Base-by-base conservation (phyloP, 1,284 basidiomycete genomes). In the Ganoderma multipileum region DNA sequence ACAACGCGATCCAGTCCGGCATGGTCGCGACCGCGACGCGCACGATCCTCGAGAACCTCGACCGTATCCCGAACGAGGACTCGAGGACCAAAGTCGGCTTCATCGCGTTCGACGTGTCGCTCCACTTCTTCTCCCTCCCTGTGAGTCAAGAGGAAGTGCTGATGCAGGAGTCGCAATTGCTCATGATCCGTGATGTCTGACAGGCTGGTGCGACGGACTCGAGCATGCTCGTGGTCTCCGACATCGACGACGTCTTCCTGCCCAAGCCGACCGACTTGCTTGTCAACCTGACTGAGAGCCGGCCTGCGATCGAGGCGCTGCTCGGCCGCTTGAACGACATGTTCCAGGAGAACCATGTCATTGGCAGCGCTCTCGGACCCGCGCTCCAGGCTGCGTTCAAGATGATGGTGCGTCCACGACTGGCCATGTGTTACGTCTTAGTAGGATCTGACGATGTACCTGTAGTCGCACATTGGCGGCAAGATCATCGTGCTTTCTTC, bases 11-110 rank as follows among this genome's bases (percentile, higher is more conserved):
- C 59, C 94, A 96, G 81, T 94, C 93, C 59, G 96, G 95, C 64
- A 99, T 99, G 97, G 95, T 99, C 44, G 97, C 97, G 20, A 98
- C 97, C 63, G 97, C 97, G 23, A 98, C 96, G 3, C 89, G 96
- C 60, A 97, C 98, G 4, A 95, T 99, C 71, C 87, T 98, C 64
- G 97, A 99, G 82, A 96, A 93, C 74, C 86, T 99, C 67, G 97
- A 98, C 74, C 92, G 95, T 64, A 91, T 99, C 73, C 98, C 98
- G 44, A 97, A 99, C 81, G 94, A 95, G 72, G 97, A 98, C 78
- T 88, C 91, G 69, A 88, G 98, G 71, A 97, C 97, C 59, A 98
- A 97, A 82, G 87, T 99, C 64, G 92, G 95, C 28, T 91, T 99
- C 76, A 92, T 99, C 76, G 96, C 92, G 66, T 98, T 96, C 74